phyloP scores from a whole-genome alignment of 768 basidiomycete species.

The Russula ochroleuca region DNA sequence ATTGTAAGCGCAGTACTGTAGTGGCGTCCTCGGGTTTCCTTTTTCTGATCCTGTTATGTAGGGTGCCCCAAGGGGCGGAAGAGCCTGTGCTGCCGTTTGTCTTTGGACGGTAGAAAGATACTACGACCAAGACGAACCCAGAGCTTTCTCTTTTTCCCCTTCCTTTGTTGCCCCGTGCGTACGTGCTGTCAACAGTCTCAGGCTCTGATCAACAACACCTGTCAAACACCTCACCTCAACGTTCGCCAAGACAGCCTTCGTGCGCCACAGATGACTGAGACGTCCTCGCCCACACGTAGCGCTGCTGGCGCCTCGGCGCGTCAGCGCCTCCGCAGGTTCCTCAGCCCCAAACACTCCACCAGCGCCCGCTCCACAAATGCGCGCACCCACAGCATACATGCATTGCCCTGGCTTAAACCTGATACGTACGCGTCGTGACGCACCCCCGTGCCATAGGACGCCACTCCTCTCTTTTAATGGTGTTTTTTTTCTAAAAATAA shows the following conservation, averaged over 20 bases:
- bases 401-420: not conserved
- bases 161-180: not conserved
- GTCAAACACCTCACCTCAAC: not conserved
- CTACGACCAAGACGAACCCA: not conserved
- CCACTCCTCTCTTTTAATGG: not conserved
- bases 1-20: not conserved
- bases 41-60: not conserved
- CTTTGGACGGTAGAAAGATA: not conserved
- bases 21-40: not conserved
- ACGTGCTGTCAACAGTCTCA: not conserved
- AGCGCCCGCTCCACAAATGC: not conserved
- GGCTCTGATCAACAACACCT: not conserved
- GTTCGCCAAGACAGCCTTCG: not conserved
- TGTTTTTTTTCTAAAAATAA: not conserved
- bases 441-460: not conserved
- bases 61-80: not conserved
- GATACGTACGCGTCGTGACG: not conserved
- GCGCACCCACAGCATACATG: not conserved
- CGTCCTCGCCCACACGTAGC: no score
- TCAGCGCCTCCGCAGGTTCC: not conserved
- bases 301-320: no score
- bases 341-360: not conserved
- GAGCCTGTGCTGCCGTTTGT: not conserved
- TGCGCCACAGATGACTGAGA: not conserved
- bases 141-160: no score